Base-by-base conservation (phyloP, 2,329 filamentous ascomycete genomes). In the Ceratocystiopsis brevicomis region DNA sequence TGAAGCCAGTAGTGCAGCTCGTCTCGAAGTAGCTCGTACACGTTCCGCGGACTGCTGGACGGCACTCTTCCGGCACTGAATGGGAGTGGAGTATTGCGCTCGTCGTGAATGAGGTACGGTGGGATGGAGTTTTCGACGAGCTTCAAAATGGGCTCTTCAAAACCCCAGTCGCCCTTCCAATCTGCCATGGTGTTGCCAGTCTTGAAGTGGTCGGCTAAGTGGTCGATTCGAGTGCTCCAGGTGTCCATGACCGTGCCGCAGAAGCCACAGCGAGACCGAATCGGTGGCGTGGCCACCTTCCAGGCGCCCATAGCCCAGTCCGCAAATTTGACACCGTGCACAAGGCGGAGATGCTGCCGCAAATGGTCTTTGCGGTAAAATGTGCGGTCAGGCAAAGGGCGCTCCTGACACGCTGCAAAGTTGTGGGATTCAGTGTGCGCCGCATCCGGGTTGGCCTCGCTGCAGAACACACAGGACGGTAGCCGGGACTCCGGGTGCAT, bases 121-220 rank as follows among this genome's bases (percentile, higher is more conserved):
- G 74, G 75, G 45, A 79, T 76, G 39, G 73, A 73, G 53, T 78
- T 78, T 57, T 78, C 74, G 52, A 78, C 69, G 63, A 77, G 69
- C 48, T 73, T 65, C 50, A 76, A 61, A 37, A 78, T 67, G 34
- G 71, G 67, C 25, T 62, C 60, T 44, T 78, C 74, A 48, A 79
- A 78, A 64, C 75, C 75, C 73, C 74, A 78, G 57, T 76, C 74
- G 61, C 75, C 75, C 64, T 76, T 75, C 75, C 75, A 79, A 57
- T 78, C 71, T 48, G 69, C 71, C 74, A 79, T 79, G 52, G 69
- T 73, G 49, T 68, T 70, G 59, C 75, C 73, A 21, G 65, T 69
- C 58, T 76, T 78, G 62, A 78, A 79, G 57, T 78, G 75, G 49
- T 77, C 72, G n/a, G 75, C 74, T 36, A 78, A 59, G 53, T 79